Base-by-base conservation (phyloP, 2,329 filamentous ascomycete species). In the Penicillium sp. region DNA sequence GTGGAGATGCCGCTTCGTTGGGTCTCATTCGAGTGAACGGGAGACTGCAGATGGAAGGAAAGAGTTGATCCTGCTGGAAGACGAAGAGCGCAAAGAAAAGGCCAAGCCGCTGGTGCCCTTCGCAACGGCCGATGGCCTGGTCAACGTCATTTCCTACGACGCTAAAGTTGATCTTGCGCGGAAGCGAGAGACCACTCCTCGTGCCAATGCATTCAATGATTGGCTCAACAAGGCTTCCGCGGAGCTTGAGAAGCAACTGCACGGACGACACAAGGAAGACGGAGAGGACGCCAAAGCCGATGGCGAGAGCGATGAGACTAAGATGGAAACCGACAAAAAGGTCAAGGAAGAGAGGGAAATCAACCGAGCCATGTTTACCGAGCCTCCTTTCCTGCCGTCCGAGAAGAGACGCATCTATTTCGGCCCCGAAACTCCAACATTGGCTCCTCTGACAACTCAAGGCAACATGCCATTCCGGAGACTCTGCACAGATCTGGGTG, bases 391-490 rank as follows among this genome's bases (percentile, higher is more conserved):
- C 66, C 83, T 88, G 65, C 86, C 94, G 1, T 96, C 92, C 0
- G 94, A 99, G 75, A 99, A 99, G 77, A 84, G 94, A 51, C 85
- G 86, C 45, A 79, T 99, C 50, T 97, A 99, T 74, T 97, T 97
- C 71, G 92, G 92, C 5, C 84, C 87, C 1, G 92, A 97, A 70
- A 99, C 94, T 1, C 94, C 94, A 0, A 84, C 92, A 10, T 78
- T 99, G n/a, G 94, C 94, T 4, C 94, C 94, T 31, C 80, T 99
- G 44, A 99, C 94, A 1, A 99, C 94, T 0, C 94, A 97, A 74
- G 94, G 94, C 41, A 99, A 99, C 65, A 79, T 97, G 43, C 94
- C 94, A 1, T 99, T 96, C 77, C 87, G 94, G 50, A 84, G 94
- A 44, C 82, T 99, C 27, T 96, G 92, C 66, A 86, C 90, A 11